Conservation (phyloP, 257 asterid genomes). For the Plantago major region DNA sequence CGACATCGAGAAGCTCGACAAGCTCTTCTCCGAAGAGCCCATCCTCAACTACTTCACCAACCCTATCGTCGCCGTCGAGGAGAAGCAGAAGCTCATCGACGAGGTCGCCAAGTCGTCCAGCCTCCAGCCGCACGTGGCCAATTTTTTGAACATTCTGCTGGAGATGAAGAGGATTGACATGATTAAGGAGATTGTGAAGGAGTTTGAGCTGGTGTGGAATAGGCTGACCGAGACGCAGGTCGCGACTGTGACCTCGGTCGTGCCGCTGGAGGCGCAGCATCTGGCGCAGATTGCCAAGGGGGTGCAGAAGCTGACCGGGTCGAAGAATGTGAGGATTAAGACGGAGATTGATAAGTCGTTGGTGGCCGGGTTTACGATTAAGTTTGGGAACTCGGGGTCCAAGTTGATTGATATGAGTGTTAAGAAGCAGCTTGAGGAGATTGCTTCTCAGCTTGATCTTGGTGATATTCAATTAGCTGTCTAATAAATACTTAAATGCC, state of each 20-base stretch:
- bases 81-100: slow-evolving; percentile 44
- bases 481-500: no score
- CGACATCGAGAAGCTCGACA: slow-evolving; percentile 58
- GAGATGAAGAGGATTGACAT: slow-evolving; percentile 72
- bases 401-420: slow-evolving; percentile 88
- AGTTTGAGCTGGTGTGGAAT: slow-evolving; percentile 57
- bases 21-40: slow-evolving; percentile 44
- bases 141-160: slow-evolving; percentile 61
- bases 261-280: slow-evolving; percentile 65
- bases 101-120: slow-evolving; percentile 38
- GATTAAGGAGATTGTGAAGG: slow-evolving; percentile 55
- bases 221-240: slow-evolving; percentile 54
- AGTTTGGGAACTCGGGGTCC: slow-evolving; percentile 67
- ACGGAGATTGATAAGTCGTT: slow-evolving; percentile 61
- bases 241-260: slow-evolving; percentile 80
- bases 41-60: slow-evolving; percentile 47
- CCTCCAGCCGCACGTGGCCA: slow-evolving; percentile 67
- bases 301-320: slow-evolving; percentile 69
- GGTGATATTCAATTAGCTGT: slow-evolving; percentile 70
- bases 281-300: slow-evolving; percentile 82
- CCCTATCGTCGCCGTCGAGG: slow-evolving; percentile 40
- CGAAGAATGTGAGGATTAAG: slow-evolving; percentile 68
- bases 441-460: slow-evolving; percentile 62
- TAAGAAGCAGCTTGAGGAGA: slow-evolving; percentile 82
- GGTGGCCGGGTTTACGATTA: slow-evolving; percentile 82